Evolutionary conservation across 2,329 filamentous ascomycete genomes (phyloP), one percentile per base, ranked within the genome.

Genomic region (Colletotrichum viniferum): DNA sequence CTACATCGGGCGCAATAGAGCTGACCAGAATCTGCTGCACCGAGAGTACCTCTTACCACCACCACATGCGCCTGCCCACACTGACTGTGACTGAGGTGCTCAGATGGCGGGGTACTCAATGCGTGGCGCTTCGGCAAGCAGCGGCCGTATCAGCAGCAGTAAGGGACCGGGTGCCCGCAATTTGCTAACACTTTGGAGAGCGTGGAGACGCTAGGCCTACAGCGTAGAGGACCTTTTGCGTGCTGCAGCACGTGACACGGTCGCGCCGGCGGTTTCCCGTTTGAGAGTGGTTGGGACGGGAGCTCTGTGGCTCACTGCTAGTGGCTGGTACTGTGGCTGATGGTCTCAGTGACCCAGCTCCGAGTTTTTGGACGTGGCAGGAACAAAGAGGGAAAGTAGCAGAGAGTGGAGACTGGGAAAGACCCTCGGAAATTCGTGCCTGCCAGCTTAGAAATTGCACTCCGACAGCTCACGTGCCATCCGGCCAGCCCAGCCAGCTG

Each of bases 1-100:
- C 74, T 76, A 74, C 71, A 76, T 76, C 74, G 74, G 74, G 74
- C 71, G 74, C 56, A 74, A 61, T 52, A 71, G 76, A 77, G 77
- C 74, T 76, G 73, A 76, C 73, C 69, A 69, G 69, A 76, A 34
- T 73, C 63, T 76, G 70, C 63, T 76, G 56, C 64, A 56, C 69
- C 30, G 43, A 61, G 55, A 72, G 72, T 72, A 62, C 71, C 55
- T 48, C 38, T 52, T 52, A 52, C 43, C 43, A 52, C n/a, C 16
- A 52, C 62, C 62, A 48, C 72, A 66, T 56, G 72, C 68, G 71
- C 72, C 62, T 71, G 69, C 68, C 72, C 72, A 74, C 72, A 74
- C 26, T 61, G 69, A 32, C 43, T 52, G 43, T 52, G 43, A 52
- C 43, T 52, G 43, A 52, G 43, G 43, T 52, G 55, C 64, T 64